Evolutionary conservation across 805 yeast genomes (phyloP), one percentile per base, ranked within the genome.

Genomic region (Pichia scutulata): DNA sequence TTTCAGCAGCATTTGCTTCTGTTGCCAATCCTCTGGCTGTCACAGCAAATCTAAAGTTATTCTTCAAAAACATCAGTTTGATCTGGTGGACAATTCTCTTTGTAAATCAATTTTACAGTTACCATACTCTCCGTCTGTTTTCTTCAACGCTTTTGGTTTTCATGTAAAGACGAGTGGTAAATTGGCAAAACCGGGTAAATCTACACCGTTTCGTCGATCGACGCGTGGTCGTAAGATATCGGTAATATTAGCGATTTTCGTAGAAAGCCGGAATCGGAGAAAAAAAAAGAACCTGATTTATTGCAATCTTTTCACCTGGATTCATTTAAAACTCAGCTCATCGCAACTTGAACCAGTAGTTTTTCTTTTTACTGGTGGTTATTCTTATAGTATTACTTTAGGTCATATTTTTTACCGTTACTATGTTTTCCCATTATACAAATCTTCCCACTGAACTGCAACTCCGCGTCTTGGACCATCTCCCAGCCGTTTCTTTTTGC

Each of bases 401-500:
- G 33, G n/a, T n/a, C n/a, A n/a, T n/a, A n/a, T n/a, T n/a, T n/a
- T 28, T 13, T 8, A 13, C 33, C 6, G n/a, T 24, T 5, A 24
- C 8, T 3, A 28, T 28, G 33, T 28, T 12, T 28, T 13, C n/a
- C 2, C 10, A 12, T 7, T 40, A 47, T 16, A 6, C 14, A 10
- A 22, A 22, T 12, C 45, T 62, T 2, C 66, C 66, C 10, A 50
- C 55, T 1, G 66, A 62, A 43, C 46, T 62, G 10, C 55, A 62
- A 43, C 51, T 62, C 1, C 50, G 43, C n/a, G 48, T 62, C 2
- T 14, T 62, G 33, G 44, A 50, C 5, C 22, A 48, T 6, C 42
- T 55, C 22, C 54, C 57, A 30, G 46, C 60, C 3, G 24, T 36
- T 18, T 44, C 57, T 7, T 40, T 62, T 13, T 22, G 49, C 1